These are phyloP conservation scores for Inga laurina DNA, from an alignment of 306 rosid species.

Conservation along the genomic window DNA sequence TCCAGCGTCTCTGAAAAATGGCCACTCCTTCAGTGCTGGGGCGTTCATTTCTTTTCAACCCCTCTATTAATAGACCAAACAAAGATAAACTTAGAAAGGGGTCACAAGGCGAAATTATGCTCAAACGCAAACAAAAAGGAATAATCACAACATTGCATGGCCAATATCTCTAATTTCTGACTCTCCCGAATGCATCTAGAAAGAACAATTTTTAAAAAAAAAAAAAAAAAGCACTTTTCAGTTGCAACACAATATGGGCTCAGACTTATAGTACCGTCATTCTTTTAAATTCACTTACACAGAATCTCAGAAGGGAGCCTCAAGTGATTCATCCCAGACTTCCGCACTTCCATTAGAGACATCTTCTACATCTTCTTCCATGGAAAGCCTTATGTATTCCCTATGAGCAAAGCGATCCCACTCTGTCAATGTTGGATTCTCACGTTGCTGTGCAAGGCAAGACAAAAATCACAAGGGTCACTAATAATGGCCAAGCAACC, in stretches of 20 bases:
- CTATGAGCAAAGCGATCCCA: slow-evolving; percentile 99
- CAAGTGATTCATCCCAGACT: slow-evolving; percentile 99
- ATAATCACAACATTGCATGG: slow-evolving; percentile 16
- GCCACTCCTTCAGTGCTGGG: slow-evolving; percentile 47
- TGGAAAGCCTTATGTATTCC: slow-evolving; percentile 97
- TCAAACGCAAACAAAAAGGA: not conserved
- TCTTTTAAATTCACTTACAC: slow-evolving; percentile 45
- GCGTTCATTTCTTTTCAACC: slow-evolving; percentile 41
- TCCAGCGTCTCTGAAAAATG: slow-evolving; percentile 43
- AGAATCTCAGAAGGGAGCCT: slow-evolving; percentile 83
- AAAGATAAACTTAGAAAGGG: not conserved
- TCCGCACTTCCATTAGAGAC: slow-evolving; percentile 99
- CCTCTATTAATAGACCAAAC: slow-evolving; percentile 39
- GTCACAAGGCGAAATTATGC: not conserved
- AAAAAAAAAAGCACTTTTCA: slow-evolving; percentile 22
- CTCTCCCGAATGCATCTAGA: slow-evolving; percentile 3
- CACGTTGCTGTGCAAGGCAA: slow-evolving; percentile 83
- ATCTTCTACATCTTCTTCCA: slow-evolving; percentile 99
- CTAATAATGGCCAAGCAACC: slow-evolving; percentile 29
- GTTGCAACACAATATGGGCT: not conserved
- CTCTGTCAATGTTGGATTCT: slow-evolving; percentile 97
- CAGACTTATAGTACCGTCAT: not conserved
- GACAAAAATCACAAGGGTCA: slow-evolving; percentile 30
- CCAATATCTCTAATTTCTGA: slow-evolving; percentile 15
- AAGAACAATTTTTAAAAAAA: not conserved